Evolutionary conservation across 2,329 filamentous ascomycete genomes (phyloP), one percentile per base, ranked within the genome.

Genomic region (Sclerotinia spermophila): DNA sequence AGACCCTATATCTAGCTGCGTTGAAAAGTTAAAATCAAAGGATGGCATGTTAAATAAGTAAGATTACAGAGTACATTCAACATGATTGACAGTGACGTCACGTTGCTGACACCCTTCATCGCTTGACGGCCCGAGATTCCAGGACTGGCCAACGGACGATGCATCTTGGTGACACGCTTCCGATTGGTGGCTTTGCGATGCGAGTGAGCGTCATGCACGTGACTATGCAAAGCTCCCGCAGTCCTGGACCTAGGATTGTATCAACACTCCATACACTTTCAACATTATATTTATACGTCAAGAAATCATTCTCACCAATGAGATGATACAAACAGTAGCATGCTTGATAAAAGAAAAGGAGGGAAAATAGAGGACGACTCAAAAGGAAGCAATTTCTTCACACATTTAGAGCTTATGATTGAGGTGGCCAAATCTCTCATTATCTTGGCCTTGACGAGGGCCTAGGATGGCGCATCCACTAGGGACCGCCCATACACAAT

Each of bases 361-460:
- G 15, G 11, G n/a, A n/a, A 35, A 17, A 27, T 3, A 15, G 19
- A 24, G 40, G 30, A 61, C 17, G 13, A 27, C 7, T 17, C 7
- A 19, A 51, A 35, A 11, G 8, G 24, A 48, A 48, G 21, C 42
- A 64, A 3, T 64, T 40, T 6, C 24, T 64, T 64, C 45, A 40
- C 62, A 38, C 33, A 66, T 27, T 30, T 21, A 10, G 17, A 17
- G 27, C n/a, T 21, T 38, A 53, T 5, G 8, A 40, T 60, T 78
- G 77, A 79, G 78, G 78, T 79, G 78, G 78, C 78, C 78, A 73
- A 79, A 78, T 79, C 68, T 79, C 78, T 78, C 76, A 79, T 78
- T 79, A 76, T 75, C 60, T 67, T 71, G 73, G 73, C 75, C 77
- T 72, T 75, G 71, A 78, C 73, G 74, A 78, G 77, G 78, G 77